Percentiles rank a stretch among this genome's conserved stretches.
Conservation (phyloP, 768 basidiomycete genomes). For the Rhizopogon sp. region DNA sequence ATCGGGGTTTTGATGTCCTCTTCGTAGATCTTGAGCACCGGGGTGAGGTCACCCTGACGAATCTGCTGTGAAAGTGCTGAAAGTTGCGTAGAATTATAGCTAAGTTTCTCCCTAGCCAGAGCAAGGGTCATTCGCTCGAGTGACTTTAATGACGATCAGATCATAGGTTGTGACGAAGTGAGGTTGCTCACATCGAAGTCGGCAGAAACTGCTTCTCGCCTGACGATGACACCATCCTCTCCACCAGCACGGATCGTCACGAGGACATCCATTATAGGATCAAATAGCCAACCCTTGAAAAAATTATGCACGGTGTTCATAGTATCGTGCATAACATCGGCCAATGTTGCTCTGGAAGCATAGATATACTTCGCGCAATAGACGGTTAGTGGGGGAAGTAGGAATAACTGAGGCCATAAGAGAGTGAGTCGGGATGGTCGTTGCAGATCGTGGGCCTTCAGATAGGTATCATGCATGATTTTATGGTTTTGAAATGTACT, state of each 20-base stretch:
- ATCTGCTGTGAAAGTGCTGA: conserved; percentile 60
- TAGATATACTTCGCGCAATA: conserved; percentile 49
- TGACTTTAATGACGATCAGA: conserved; percentile 44
- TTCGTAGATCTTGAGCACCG: conserved; percentile 85
- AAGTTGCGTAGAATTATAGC: conserved; percentile 61
- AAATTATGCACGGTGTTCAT: conserved; percentile 69
- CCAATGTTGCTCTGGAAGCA: conserved; percentile 53
- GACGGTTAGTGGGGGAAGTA: conserved; percentile 66
- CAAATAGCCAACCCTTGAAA: conserved; percentile 77
- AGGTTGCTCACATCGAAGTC: conserved; percentile 66
- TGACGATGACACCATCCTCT: conserved; percentile 70
- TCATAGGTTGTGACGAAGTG: neutral
- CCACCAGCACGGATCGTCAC: conserved; percentile 81
- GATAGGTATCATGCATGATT: conserved; percentile 22
- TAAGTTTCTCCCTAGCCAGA: conserved; percentile 76
- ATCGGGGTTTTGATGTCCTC: conserved; percentile 87
- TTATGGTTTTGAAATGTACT: conserved; percentile 22
- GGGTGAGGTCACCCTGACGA: conserved; percentile 76
- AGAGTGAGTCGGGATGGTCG: conserved; percentile 67
- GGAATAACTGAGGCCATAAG: conserved; percentile 77
- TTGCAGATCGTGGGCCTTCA: conserved; percentile 37
- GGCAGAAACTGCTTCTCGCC: conserved; percentile 75
- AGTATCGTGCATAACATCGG: conserved; percentile 52
- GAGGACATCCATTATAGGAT: conserved; percentile 77
- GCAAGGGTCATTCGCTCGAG: conserved; percentile 90